Base-by-base conservation (phyloP, 495 filamentous ascomycete species). In the Cairneyella variabilis region DNA sequence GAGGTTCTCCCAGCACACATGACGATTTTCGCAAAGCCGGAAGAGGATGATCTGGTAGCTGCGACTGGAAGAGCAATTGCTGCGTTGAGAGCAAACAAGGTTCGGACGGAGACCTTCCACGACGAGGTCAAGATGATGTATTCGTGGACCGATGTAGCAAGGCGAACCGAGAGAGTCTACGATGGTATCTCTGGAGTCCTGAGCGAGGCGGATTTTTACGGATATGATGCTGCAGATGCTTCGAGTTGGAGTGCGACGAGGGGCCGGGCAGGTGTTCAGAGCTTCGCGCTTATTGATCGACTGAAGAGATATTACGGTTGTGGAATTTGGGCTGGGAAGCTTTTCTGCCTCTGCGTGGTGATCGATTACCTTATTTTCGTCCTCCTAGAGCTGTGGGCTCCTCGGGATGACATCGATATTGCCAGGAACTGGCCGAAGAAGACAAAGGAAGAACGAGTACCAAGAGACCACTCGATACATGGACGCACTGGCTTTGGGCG, bases 111-210 rank as follows among this genome's bases (percentile, higher is more conserved):
- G 64, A 79, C 86, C 22, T 98, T 98, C 63, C 93, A 98, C 64
- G 91, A 96, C 49, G 84, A 96, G 67, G 93, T 98, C 39, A 95
- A 95, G 68, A 84, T 83, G 64, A 97, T 97, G 93, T 98, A 98
- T 70, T 91, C 85, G 0, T 98, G 93, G 93, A 91, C 88, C 2
- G 89, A 98, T 66, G 90, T 98, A 1, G 93, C 93, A 0, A 76
- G 83, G 56, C 84, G 93, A 27, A 97, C 93, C 0, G 93, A 98
- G 65, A 78, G 95, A 1, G 95, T 98, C 1, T 98, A 98, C 62
- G 83, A 92, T 64, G 90, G 91, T 7, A 96, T 98, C 46, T 85
- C 79, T 2, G 90, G 91, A 5, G 83, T 83, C 6, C 83, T 95
- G 27, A 83, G 79, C 56, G 88, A 91, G 40, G 85, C 85, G 42